Conservation (phyloP, 1,139 yeast genomes). For the Magnusiomyces ingens region DNA sequence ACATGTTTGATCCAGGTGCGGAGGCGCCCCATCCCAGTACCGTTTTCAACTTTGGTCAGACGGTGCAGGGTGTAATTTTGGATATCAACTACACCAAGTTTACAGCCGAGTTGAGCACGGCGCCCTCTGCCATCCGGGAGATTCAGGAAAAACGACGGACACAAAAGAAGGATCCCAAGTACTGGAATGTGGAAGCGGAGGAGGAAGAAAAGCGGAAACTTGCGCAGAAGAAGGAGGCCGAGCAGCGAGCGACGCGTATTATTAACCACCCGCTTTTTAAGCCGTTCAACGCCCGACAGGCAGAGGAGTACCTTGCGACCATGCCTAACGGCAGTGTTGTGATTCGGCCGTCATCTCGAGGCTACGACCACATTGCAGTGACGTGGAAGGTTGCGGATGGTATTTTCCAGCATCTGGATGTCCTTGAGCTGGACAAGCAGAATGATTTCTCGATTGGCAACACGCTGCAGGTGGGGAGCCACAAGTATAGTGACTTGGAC, state of each 20-base stretch:
- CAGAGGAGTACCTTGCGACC: slow-evolving; percentile 88
- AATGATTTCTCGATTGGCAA: slow-evolving; percentile 59
- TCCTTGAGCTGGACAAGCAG: slow-evolving; percentile 63
- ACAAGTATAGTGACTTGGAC: slow-evolving; percentile 75
- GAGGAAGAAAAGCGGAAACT: slow-evolving; percentile 49
- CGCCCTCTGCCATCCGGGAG: slow-evolving; percentile 56
- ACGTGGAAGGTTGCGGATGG: slow-evolving; percentile 96
- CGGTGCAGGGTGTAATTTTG: slow-evolving; percentile 74
- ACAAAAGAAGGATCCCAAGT: slow-evolving; percentile 50
- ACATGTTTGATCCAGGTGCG: slow-evolving; percentile 52
- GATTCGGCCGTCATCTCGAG: slow-evolving; percentile 89
- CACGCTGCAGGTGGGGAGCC: slow-evolving; percentile 60
- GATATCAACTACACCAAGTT: slow-evolving; percentile 66
- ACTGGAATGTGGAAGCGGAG: slow-evolving; percentile 85
- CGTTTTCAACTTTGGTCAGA: slow-evolving; percentile 60
- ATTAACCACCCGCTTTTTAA: slow-evolving; percentile 90
- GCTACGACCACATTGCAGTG: slow-evolving; percentile 78
- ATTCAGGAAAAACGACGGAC: slow-evolving; percentile 41
- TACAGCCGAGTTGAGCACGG: slow-evolving; percentile 64
- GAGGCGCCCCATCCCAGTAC: slow-evolving; percentile 36
- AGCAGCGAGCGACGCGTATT: slow-evolving; percentile 59
- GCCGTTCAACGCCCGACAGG: slow-evolving; percentile 76
- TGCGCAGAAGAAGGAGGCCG: slow-evolving; percentile 43
- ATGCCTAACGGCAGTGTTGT: slow-evolving; percentile 87
- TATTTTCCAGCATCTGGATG: slow-evolving; percentile 85